A percentile compares a stretch with the other conserved stretches of the same genome.
Conservation (phyloP, 352 stramenopile species). For the Phytophthora uliginosa region DNA sequence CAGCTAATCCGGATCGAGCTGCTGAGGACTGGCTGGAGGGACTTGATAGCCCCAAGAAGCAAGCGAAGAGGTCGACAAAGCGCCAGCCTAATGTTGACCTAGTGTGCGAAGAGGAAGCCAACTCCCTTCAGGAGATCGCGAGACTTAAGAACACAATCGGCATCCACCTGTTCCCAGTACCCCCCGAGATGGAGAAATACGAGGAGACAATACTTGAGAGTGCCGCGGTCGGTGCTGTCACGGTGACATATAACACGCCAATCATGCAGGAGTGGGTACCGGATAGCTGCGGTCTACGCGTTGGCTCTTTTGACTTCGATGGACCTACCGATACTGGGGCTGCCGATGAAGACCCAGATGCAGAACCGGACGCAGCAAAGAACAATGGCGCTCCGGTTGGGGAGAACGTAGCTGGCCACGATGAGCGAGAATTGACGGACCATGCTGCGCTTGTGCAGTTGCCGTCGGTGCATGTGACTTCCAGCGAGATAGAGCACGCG, state of each 20-base stretch:
- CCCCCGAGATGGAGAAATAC: constrained; percentile 60
- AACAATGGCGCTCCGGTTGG: constrained; percentile 4
- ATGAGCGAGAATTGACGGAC: constrained; percentile 12
- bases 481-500: constrained; percentile 65
- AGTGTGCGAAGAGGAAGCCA: constrained; percentile 54
- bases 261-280: constrained; percentile 84
- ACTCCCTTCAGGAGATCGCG: constrained; percentile 52
- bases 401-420: constrained; percentile 1
- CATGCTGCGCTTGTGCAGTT: constrained; percentile 39
- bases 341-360: constrained; percentile 19
- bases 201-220: constrained; percentile 71
- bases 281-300: constrained; percentile 59
- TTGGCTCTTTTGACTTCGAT: constrained; percentile 61
- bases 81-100: constrained; percentile 65
- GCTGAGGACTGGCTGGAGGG: constrained; percentile 35
- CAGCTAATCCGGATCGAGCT: constrained; percentile 24
- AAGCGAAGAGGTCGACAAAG: constrained; percentile 16
- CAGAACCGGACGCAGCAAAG: neutral
- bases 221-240: constrained; percentile 60
- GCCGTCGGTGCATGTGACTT: constrained; percentile 57
- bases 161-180: constrained; percentile 74
- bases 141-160: constrained; percentile 72
- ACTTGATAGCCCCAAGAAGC: constrained; percentile 36
- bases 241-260: constrained; percentile 74
- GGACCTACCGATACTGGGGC: neutral